phyloP scores from a whole-genome alignment of 2,329 filamentous ascomycete genomes.

The Fusarium denticulatum region DNA sequence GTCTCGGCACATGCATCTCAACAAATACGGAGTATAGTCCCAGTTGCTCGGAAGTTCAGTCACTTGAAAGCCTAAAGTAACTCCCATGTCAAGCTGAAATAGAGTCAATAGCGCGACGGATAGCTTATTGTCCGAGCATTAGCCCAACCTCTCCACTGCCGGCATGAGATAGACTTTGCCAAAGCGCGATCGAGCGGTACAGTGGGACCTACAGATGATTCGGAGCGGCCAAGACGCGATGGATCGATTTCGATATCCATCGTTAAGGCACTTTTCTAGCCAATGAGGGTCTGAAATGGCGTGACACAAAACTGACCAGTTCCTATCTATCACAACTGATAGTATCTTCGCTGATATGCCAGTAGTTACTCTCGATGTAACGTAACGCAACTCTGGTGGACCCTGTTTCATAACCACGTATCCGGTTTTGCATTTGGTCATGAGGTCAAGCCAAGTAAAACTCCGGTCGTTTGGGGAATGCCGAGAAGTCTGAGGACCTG shows the following conservation, averaged over 20 bases:
- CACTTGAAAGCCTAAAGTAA: fast-evolving
- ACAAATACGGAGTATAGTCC: too few relatives aligned
- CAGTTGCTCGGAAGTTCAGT: background rate
- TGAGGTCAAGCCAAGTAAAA: background rate
- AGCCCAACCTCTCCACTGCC: background rate
- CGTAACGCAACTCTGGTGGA: background rate
- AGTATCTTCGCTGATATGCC: background rate
- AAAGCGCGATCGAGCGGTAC: background rate
- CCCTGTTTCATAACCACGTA: background rate
- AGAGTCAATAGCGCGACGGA: background rate
- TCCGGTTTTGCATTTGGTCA: background rate
- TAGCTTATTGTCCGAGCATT: background rate
- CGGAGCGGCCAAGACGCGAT: background rate
- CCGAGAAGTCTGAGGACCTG: background rate
- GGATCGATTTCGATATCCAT: background rate
- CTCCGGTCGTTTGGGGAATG: background rate
- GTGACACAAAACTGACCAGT: fast-evolving
- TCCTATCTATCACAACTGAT: background rate
- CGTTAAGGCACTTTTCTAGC: background rate
- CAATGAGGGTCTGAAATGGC: background rate
- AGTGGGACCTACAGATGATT: background rate
- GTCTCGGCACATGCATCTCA: too few relatives aligned
- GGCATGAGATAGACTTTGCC: background rate
- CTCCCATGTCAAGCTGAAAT: background rate
- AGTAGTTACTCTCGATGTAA: background rate